phyloP scores from a whole-genome alignment of 129 eudicot genomes.

The Artemisia tridentata region DNA sequence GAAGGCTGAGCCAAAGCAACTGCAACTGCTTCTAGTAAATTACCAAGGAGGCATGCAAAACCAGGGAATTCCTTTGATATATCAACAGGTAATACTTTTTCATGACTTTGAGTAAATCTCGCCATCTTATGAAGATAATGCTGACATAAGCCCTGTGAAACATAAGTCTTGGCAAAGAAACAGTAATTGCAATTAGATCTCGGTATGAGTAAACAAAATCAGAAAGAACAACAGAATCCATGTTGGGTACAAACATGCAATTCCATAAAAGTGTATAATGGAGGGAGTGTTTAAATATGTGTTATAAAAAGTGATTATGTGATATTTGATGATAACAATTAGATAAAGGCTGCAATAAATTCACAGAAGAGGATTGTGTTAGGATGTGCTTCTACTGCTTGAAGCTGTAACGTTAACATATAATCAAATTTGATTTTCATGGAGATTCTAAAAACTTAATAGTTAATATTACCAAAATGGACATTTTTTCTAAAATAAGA shows the following conservation, averaged over 20 bases:
- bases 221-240: not conserved
- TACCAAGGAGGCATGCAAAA: constrained; percentile 94
- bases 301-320: constrained; percentile 10
- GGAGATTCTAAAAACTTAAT: not conserved
- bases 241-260: not conserved
- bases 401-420: not conserved
- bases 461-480: not conserved
- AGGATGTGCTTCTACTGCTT: not conserved
- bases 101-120: constrained; percentile 45
- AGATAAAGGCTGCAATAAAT: not conserved
- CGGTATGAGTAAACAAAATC: constrained; percentile 19
- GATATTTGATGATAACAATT: not conserved
- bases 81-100: constrained; percentile 63
- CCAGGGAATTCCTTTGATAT: constrained; percentile 76
- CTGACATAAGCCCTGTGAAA: constrained; percentile 46
- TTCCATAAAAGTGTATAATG: constrained; percentile 6
- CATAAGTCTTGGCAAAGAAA: constrained; percentile 52
- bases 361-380: not conserved
- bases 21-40: constrained; percentile 72
- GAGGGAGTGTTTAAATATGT: not conserved
- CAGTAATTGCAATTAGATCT: constrained; percentile 23
- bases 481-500: constrained; percentile 4
- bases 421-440: not conserved
- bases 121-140: constrained; percentile 76
- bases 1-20: constrained; percentile 64